Evolutionary conservation across 1,284 basidiomycete genomes (phyloP), one percentile per base, ranked within the genome.

Genomic region (Golubevia sp.): DNA sequence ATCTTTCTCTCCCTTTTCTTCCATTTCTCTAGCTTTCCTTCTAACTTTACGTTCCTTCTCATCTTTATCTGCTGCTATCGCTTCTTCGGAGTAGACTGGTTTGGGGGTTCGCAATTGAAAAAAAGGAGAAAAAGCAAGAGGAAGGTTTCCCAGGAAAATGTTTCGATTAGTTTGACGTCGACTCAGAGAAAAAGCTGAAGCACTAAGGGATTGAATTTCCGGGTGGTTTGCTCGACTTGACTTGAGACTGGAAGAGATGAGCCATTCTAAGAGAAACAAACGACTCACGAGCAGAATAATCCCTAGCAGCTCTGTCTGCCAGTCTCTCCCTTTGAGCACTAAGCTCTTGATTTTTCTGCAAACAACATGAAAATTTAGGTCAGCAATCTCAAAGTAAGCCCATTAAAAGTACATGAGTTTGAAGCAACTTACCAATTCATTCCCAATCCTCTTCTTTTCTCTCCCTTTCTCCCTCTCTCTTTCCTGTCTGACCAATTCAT

Each of bases 401-500:
- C n/a, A n/a, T n/a, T n/a, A n/a, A n/a, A n/a, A n/a, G n/a, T n/a
- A n/a, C n/a, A n/a, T n/a, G n/a, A n/a, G n/a, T n/a, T n/a, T n/a
- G n/a, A n/a, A n/a, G n/a, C n/a, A n/a, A 76, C 86, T 71, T 62
- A 86, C 86, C 68, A 71, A 73, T 68, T 80, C 85, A 55, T 82
- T 84, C 0, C 91, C 92, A 1, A 87, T 88, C 0, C 85, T 87
- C 59, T 91, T 88, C 71, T 91, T 91, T 38, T 85, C 85, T 3
- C 89, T 88, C 30, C 87, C 89, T 84, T 95, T 93, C 61, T 87
- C 86, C 76, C 92, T 91, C 66, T 92, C 84, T n/a, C 94, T 88
- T 20, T 94, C 93, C 52, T 93, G 86, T 20, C 88, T 87, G 74
- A 97, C 94, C 63, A 91, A 88, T 82, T 98, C 95, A 76, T 97